A percentile compares a stretch with the other conserved stretches of the same genome.
Conservation (phyloP, 495 filamentous ascomycete species). For the Sordaria brevicollis region DNA sequence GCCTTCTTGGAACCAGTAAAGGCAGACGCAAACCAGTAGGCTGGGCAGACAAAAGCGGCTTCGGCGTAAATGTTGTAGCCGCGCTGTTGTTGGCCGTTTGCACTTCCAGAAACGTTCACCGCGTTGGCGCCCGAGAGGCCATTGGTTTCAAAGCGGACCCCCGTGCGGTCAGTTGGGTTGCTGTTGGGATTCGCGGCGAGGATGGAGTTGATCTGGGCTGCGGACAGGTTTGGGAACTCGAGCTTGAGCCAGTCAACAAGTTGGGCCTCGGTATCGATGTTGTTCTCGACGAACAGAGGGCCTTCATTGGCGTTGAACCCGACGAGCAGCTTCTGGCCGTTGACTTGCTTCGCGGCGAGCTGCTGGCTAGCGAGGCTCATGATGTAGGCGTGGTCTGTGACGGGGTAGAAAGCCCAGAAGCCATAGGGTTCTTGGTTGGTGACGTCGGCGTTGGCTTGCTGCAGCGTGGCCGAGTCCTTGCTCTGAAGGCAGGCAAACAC, state of each 20-base stretch:
- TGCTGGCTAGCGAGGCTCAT: constrained; percentile 41
- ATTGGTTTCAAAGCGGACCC: constrained; percentile 17
- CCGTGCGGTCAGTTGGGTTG: constrained; percentile 4
- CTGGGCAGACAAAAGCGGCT: constrained; percentile 50
- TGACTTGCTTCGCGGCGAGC: constrained; percentile 38
- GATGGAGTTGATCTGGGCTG: constrained; percentile 32
- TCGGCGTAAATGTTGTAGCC: constrained; percentile 50
- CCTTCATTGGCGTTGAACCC: constrained; percentile 49
- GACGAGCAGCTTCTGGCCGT: constrained; percentile 40
- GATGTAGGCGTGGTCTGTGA: constrained; percentile 50
- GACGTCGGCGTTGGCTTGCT: constrained; percentile 42
- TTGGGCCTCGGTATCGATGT: constrained; percentile 36
- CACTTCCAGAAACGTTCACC: constrained; percentile 11
- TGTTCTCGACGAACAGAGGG: constrained; percentile 25
- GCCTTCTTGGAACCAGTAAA: constrained; percentile 28
- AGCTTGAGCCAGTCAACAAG: constrained; percentile 35
- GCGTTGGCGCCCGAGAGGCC: constrained; percentile 13
- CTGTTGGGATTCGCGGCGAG: constrained; percentile 23
- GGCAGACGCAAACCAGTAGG: constrained; percentile 53
- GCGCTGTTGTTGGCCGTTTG: constrained; percentile 26
- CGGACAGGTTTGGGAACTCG: constrained; percentile 39
- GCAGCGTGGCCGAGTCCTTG: constrained; percentile 38
- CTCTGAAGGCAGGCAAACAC: constrained; percentile 45
- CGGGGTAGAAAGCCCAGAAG: constrained; percentile 44
- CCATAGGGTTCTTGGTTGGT: constrained; percentile 29